A percentile compares a stretch with the other conserved stretches of the same genome.
Conservation (phyloP, 306 rosid species). For the Rosa chinensis region DNA sequence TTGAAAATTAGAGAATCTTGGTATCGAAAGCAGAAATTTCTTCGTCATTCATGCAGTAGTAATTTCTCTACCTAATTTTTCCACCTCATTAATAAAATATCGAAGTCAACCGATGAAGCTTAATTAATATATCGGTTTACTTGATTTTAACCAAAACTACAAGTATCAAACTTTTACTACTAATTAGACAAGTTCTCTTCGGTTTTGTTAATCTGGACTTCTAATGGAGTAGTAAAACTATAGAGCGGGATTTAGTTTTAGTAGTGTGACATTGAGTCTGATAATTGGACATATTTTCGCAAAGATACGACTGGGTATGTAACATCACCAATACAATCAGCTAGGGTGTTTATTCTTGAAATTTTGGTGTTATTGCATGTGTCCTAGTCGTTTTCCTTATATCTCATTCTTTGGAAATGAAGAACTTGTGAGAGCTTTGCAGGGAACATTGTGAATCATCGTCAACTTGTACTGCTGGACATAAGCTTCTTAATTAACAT, state of each 20-base stretch:
- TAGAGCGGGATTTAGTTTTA: neutral
- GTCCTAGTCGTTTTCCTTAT: neutral
- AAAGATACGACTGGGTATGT: neutral
- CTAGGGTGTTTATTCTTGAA: neutral
- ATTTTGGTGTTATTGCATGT: neutral
- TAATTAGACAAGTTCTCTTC: neutral
- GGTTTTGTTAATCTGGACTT: too few species aligned
- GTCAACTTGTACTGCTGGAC: neutral
- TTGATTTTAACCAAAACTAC: neutral
- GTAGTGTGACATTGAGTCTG: neutral
- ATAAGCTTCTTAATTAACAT: neutral
- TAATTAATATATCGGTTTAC: neutral
- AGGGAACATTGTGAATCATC: neutral
- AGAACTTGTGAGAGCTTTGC: neutral
- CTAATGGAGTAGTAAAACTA: too few species aligned
- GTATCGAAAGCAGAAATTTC: neutral
- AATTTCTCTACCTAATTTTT: neutral
- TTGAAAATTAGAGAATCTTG: neutral
- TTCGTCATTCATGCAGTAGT: neutral
- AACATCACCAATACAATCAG: neutral
- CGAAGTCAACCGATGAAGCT: constrained; percentile 4
- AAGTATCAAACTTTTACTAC: neutral
- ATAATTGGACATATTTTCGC: neutral
- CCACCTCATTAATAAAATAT: neutral
- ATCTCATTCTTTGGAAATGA: neutral